Evolutionary conservation across 306 rosid genomes (phyloP), one percentile per base, ranked within the genome.

Genomic region (Canavalia gladiata): DNA sequence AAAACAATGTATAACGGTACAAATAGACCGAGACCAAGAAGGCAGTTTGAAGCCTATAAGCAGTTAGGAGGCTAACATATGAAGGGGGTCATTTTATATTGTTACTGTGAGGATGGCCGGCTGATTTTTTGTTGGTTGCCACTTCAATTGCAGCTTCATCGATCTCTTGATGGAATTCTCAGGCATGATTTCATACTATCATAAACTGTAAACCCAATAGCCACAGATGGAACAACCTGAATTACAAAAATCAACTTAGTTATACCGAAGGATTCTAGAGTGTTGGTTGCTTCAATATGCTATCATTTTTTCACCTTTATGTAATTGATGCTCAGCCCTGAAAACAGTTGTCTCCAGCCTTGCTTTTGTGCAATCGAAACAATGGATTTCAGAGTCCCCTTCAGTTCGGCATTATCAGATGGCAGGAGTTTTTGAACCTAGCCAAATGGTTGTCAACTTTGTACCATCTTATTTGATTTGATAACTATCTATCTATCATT

Each of bases 171-270:
- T 45, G 98, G 98, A 82, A 95, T 97, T 87, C 87, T 87, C 49
- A 93, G 87, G 81, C 35, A 85, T 57, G 84, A 58, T 82, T 95
- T 95, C 97, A 90, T 84, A 30, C 83, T 75, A 77, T 95, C 99
- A 63, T 91, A 95, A 76, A 93, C 94, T n/a, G 98, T 95, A 78
- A 93, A 95, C 62, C 99, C 96, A n/a, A 95, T 93, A 18, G 99
- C 99, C 65, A 87, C 98, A 46, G 99, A 95, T 57, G 99, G 99
- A 51, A 93, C 99, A 43, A 93, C 98, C 99, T 95, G 92, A 78
- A 87, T 79, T 35, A 72, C 81, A 81, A 76, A 82, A 47, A 9
- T 25, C 33, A 71, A 75, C 64, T 73, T 72, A 76, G 70, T 75
- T 47, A 82, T 55, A 76, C 73, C 85, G 72, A 68, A 71, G 5